phyloP scores from a whole-genome alignment of 257 asterid genomes.

The Linderniella brevidens region DNA sequence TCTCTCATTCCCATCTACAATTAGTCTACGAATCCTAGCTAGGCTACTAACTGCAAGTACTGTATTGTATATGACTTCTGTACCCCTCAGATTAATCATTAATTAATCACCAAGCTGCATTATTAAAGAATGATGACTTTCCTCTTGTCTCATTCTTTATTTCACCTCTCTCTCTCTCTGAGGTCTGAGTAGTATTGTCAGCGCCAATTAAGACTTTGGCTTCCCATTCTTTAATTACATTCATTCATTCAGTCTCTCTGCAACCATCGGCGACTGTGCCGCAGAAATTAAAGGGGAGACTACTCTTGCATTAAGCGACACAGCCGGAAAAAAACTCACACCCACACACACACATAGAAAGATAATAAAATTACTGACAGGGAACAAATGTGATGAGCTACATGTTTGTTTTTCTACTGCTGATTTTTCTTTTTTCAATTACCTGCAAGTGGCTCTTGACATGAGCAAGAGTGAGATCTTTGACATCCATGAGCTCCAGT shows the following conservation, averaged over 20 bases:
- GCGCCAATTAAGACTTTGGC: slow-evolving; percentile 16
- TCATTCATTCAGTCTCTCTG: slow-evolving; percentile 10
- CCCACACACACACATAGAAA: slow-evolving; percentile 6
- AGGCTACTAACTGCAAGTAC: too few relatives aligned
- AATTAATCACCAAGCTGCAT: slow-evolving; percentile 10
- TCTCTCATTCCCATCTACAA: too few relatives aligned
- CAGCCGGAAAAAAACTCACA: background rate
- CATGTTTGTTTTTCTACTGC: background rate
- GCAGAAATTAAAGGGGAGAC: slow-evolving; percentile 34
- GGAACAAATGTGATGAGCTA: slow-evolving; percentile 5
- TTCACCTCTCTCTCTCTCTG: slow-evolving; percentile 10
- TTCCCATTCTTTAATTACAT: slow-evolving; percentile 18
- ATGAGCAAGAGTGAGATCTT: slow-evolving; percentile 93
- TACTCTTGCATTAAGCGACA: too few relatives aligned
- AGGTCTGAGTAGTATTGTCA: slow-evolving; percentile 14
- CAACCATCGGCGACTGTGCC: slow-evolving; percentile 82
- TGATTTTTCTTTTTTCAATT: background rate
- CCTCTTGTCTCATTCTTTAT: slow-evolving; percentile 24
- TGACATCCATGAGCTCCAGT: slow-evolving; percentile 93
- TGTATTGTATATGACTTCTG: too few relatives aligned
- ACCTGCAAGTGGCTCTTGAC: slow-evolving; percentile 99
- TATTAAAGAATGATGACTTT: slow-evolving; percentile 79
- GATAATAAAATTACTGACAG: background rate
- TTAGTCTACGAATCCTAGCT: too few relatives aligned
- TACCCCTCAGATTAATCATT: background rate